Evolutionary conservation across 2,329 filamentous ascomycete species (phyloP).

Genomic region (Fusarium xylarioides): DNA sequence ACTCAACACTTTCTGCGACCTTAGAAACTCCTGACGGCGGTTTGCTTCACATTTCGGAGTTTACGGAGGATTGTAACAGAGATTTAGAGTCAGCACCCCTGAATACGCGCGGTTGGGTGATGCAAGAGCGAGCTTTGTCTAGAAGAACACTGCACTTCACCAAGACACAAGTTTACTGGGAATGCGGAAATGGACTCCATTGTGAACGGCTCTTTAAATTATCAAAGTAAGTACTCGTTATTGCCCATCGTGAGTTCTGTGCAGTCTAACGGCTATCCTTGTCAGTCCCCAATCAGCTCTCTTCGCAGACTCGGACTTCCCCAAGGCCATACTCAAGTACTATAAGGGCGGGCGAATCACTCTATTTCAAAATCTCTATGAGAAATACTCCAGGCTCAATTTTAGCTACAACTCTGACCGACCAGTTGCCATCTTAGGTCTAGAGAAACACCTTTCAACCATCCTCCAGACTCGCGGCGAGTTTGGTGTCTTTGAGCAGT

Average conservation of each 20-base stretch:
- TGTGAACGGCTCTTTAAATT: neutral
- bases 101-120: constrained; percentile 32
- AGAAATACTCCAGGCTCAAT: neutral
- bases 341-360: neutral
- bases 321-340: neutral
- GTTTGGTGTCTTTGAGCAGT: neutral
- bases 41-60: neutral
- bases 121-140: constrained; percentile 3
- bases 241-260: too few species aligned
- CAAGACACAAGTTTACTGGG: neutral
- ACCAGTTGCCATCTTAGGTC: neutral
- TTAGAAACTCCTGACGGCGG: neutral
- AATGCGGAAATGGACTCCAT: neutral
- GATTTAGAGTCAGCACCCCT: constrained; percentile 16
- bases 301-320: neutral
- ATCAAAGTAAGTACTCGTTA: neutral
- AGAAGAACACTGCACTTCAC: constrained; percentile 6
- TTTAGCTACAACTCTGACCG: neutral
- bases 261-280: neutral
- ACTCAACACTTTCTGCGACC: neutral
- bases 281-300: neutral
- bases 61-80: neutral
- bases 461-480: neutral
- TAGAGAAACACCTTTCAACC: neutral
- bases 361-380: neutral